Conservation (phyloP, 345 rosid genomes). For the Murraya paniculata region DNA sequence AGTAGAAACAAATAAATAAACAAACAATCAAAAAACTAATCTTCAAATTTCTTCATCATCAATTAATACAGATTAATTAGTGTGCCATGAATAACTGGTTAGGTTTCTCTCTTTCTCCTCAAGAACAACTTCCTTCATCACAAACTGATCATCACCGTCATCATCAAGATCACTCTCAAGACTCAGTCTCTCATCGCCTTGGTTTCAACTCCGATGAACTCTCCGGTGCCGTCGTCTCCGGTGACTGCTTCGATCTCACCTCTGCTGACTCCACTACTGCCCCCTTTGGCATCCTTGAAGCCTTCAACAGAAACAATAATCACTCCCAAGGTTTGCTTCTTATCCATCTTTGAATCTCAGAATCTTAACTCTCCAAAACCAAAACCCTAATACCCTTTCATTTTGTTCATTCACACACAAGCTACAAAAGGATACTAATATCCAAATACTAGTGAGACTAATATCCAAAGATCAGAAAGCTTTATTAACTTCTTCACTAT, state of each 20-base stretch:
- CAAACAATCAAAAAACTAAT: neutral
- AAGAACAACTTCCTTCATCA: constrained; percentile 42
- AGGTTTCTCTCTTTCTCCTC: constrained; percentile 78
- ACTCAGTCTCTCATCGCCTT: constrained; percentile 20
- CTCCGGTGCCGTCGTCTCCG: constrained; percentile 37
- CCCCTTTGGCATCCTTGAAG: constrained; percentile 59
- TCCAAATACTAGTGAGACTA: too few relatives aligned
- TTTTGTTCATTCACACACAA: neutral
- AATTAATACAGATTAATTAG: neutral
- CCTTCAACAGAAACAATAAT: constrained; percentile 47
- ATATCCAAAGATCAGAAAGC: neutral
- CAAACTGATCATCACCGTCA: constrained; percentile 22
- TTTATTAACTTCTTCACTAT: neutral
- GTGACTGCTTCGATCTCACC: constrained; percentile 51
- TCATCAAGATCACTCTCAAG: constrained; percentile 36
- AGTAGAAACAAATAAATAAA: neutral
- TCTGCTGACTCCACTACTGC: constrained; percentile 38
- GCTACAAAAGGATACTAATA: neutral
- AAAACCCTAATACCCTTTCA: constrained; percentile 24
- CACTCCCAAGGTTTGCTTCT: constrained; percentile 53
- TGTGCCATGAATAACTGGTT: constrained; percentile 65
- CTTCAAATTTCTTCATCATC: neutral
- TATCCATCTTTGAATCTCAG: neutral
- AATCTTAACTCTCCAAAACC: neutral
- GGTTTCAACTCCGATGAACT: constrained; percentile 35